Conservation (phyloP, 345 rosid genomes). For the Corchorus capsularis region DNA sequence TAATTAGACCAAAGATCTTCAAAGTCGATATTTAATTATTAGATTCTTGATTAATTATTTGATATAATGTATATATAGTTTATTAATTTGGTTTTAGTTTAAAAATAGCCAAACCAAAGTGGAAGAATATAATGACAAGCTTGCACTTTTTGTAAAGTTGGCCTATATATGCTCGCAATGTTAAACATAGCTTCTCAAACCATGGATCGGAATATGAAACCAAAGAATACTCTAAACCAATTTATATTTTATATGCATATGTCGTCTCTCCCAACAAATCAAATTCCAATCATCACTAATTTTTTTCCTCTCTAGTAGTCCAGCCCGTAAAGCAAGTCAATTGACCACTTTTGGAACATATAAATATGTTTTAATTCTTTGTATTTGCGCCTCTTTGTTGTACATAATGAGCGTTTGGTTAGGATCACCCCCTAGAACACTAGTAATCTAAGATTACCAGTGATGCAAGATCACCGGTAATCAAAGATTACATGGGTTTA, state of each 20-base stretch:
- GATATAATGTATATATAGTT: no score
- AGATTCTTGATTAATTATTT: not conserved
- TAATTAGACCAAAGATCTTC: no score
- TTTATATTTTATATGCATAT: no score
- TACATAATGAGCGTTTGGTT: no score
- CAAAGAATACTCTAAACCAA: not conserved
- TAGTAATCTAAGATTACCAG: no score
- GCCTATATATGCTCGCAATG: not conserved
- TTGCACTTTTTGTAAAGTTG: constrained; percentile 9
- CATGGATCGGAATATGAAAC: not conserved
- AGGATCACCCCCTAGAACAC: no score
- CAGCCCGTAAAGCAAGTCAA: not conserved
- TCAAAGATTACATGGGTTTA: no score
- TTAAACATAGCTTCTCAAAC: not conserved
- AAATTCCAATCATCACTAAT: not conserved
- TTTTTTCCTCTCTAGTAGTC: not conserved
- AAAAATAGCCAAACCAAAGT: not conserved
- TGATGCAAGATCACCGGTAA: no score
- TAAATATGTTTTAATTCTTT: no score
- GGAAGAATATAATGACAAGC: constrained; percentile 10
- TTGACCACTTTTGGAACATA: no score
- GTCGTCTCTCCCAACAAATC: not conserved
- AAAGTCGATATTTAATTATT: not conserved
- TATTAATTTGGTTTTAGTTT: not conserved
- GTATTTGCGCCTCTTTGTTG: no score